phyloP scores from a whole-genome alignment of 2,329 filamentous ascomycete genomes.

The Ceratocystis papillata region DNA sequence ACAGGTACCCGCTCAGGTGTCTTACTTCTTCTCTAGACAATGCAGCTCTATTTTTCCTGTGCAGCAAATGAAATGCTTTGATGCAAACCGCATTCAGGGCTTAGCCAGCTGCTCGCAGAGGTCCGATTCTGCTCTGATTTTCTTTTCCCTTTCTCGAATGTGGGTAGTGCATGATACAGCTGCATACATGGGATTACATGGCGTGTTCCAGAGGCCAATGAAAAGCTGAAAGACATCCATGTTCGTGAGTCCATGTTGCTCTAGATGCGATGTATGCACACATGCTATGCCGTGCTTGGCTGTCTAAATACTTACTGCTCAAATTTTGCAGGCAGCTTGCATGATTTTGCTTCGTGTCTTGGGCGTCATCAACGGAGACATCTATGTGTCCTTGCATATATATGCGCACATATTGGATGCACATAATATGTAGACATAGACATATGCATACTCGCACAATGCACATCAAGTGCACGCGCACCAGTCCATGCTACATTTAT shows the following conservation, averaged over 20 bases:
- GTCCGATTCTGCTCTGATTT: background rate
- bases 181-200: constrained; percentile 6
- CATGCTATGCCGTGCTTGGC: background rate
- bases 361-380: background rate
- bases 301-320: constrained; percentile 2
- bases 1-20: constrained; percentile 10
- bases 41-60: background rate
- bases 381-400: background rate
- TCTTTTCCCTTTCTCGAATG: background rate
- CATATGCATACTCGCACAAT: background rate
- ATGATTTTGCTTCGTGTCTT: background rate
- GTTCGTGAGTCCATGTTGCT: background rate
- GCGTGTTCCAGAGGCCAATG: background rate
- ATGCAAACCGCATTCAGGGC: background rate
- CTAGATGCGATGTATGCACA: background rate
- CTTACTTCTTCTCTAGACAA: background rate
- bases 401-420: background rate
- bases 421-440: background rate
- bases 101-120: background rate
- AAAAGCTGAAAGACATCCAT: constrained; percentile 10
- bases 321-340: background rate
- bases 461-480: too few species aligned
- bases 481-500: too few species aligned
- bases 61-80: background rate
- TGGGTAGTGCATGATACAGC: background rate